Evolutionary conservation across 1,284 basidiomycete species (phyloP), one percentile per base, ranked within the genome.

Genomic region (Fomitopsis betulina): DNA sequence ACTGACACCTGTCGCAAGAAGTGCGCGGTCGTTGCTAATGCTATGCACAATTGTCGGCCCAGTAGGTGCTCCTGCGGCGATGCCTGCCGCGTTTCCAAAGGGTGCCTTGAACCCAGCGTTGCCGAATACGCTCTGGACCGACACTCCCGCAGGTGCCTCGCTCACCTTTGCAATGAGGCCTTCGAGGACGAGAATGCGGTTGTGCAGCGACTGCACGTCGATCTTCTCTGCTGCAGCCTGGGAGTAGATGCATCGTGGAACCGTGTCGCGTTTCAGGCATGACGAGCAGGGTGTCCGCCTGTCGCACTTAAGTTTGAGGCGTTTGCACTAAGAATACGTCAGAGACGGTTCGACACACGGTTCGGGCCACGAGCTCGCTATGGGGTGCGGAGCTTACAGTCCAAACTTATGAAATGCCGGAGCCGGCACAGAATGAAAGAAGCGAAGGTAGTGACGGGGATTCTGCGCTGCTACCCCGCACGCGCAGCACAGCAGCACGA

Each of bases 151-250:
- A 19, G 63, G 53, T 10, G 57, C 59, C 1, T 68, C 50, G 25
- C 65, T 65, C 3, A 86, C 68, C 61, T 82, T 77, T 2, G 80
- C 76, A 25, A 89, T 69, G 55, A 76, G 73, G 3, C 75, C 73
- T 68, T 82, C 81, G 59, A 90, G 79, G 59, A 82, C 79, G 38
- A 87, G 81, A 30, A 91, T 78, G 9, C 89, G 82, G 68, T 91
- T 91, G 67, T 91, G 88, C 37, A 92, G 78, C 1, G 88, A 89
- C 68, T 91, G 89, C 2, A 92, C 77, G 70, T 91, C 89, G 55
- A 92, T 85, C 80, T 92, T 92, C 74, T 92, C 89, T 17, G 87
- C 83, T 0, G 90, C 89, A 5, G 87, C 90, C 39, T 87, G 83
- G 0, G 89, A 89, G 70, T 92, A 92, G 9, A 86, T 77, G 65